These are phyloP conservation scores for Lactarius pseudohatsudake DNA, from an alignment of 768 basidiomycete species.

Conservation along the genomic window DNA sequence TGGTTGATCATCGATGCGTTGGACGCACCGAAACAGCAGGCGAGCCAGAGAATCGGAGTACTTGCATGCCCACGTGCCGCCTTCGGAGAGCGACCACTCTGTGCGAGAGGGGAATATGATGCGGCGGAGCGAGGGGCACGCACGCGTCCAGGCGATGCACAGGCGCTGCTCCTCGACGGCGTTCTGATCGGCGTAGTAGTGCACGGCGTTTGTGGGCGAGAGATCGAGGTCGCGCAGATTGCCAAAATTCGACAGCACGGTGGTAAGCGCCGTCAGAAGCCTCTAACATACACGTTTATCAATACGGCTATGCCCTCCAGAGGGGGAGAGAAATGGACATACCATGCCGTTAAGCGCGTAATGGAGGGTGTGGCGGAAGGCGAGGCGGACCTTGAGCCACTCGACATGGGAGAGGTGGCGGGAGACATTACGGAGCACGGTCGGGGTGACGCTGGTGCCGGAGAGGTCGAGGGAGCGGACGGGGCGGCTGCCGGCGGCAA, in stretches of 20 bases:
- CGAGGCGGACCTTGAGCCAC: slow-evolving; percentile 54
- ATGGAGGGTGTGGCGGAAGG: slow-evolving; percentile 64
- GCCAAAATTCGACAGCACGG: slow-evolving; percentile 52
- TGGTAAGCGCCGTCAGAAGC: slow-evolving; percentile 57
- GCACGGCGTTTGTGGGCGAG: slow-evolving; percentile 52
- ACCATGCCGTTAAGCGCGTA: slow-evolving; percentile 65
- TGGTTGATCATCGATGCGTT: neutral
- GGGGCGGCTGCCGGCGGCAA: slow-evolving; percentile 49
- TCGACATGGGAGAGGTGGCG: slow-evolving; percentile 50
- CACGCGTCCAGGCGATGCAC: slow-evolving; percentile 54
- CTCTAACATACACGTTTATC: slow-evolving; percentile 34
- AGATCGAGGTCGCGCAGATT: slow-evolving; percentile 55
- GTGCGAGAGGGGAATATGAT: slow-evolving; percentile 57
- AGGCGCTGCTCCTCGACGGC: slow-evolving; percentile 49
- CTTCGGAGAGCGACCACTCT: slow-evolving; percentile 46
- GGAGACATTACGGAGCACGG: slow-evolving; percentile 56
- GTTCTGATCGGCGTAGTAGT: slow-evolving; percentile 38
- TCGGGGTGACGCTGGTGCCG: slow-evolving; percentile 57
- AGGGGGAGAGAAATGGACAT: slow-evolving; percentile 36
- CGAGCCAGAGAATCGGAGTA: slow-evolving; percentile 1
- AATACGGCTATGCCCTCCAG: neutral
- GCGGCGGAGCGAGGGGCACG: slow-evolving; percentile 52
- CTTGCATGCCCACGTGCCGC: slow-evolving; percentile 23
- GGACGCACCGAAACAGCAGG: slow-evolving; percentile 17
- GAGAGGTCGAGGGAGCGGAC: slow-evolving; percentile 58